phyloP scores from a whole-genome alignment of 2,329 filamentous ascomycete species.

The Aspergillus jensenii region DNA sequence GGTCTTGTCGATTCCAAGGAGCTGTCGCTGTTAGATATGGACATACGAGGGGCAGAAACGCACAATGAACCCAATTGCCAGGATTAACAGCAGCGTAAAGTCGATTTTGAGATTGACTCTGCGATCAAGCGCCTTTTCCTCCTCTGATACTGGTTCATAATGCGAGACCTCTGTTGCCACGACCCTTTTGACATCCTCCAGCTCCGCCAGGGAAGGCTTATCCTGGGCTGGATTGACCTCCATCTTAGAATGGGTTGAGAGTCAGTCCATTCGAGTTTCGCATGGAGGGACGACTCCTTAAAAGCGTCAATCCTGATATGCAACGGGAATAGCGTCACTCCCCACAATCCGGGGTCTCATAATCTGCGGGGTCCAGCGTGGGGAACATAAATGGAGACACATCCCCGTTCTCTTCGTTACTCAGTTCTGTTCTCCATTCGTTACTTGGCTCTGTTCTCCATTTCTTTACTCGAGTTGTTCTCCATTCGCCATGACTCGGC shows the following conservation, averaged over 20 bases:
- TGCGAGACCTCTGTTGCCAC: not conserved
- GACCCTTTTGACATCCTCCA: slow-evolving; percentile 1
- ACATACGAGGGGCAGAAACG: not conserved
- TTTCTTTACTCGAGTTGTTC: not conserved
- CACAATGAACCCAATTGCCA: slow-evolving; percentile 1
- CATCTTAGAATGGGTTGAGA: too few relatives aligned
- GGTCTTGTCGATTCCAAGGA: slow-evolving; percentile 13
- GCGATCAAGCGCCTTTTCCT: not conserved
- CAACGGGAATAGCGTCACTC: not conserved
- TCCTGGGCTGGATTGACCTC: not conserved
- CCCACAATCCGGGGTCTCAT: not conserved
- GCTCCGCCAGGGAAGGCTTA: slow-evolving; percentile 2
- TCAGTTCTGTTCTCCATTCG: not conserved
- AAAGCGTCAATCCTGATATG: not conserved
- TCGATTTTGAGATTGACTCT: slow-evolving; percentile 1
- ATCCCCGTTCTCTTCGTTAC: not conserved
- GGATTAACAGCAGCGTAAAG: not conserved
- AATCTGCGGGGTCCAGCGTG: not conserved
- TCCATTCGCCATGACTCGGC: slow-evolving; percentile 5
- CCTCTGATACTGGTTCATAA: not conserved
- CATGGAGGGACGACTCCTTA: not conserved
- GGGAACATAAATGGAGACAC: slow-evolving; percentile 1
- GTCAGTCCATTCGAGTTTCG: too few relatives aligned
- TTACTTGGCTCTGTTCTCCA: not conserved
- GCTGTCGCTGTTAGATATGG: not conserved